These are phyloP conservation scores for Andrographis paniculata DNA, from an alignment of 305 asterid species.

Conservation along the genomic window DNA sequence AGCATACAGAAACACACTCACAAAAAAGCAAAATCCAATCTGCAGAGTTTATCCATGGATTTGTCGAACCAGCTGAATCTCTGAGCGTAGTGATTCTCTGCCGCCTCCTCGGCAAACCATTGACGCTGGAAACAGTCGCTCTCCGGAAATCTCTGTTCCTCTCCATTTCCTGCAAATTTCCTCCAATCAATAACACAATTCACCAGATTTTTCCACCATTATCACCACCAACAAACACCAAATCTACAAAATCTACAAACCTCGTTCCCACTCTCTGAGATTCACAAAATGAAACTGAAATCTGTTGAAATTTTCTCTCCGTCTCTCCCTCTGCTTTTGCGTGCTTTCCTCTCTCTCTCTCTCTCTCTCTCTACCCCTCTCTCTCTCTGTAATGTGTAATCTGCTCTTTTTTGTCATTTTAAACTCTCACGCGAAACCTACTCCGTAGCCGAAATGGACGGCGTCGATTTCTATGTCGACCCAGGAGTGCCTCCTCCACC, in stretches of 20 bases:
- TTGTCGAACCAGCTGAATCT: slow-evolving; percentile 38
- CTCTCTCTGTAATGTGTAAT: slow-evolving; percentile 25
- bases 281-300: slow-evolving; percentile 29
- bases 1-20: background rate
- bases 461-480: slow-evolving; percentile 34
- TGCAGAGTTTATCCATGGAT: background rate
- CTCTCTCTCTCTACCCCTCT: slow-evolving; percentile 16
- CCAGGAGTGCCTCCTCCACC: slow-evolving; percentile 21
- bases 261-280: slow-evolving; percentile 22
- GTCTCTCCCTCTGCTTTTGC: slow-evolving; percentile 3
- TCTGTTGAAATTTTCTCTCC: slow-evolving; percentile 13
- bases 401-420: slow-evolving; percentile 31
- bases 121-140: slow-evolving; percentile 19
- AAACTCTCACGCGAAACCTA: slow-evolving; percentile 48
- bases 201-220: slow-evolving; percentile 33
- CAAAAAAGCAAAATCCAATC: slow-evolving; percentile 8
- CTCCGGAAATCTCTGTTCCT: slow-evolving; percentile 30
- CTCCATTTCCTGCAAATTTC: slow-evolving; percentile 27
- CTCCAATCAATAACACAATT: slow-evolving; percentile 17
- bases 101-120: slow-evolving; percentile 35
- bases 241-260: background rate
- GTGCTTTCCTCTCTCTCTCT: slow-evolving; percentile 23
- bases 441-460: slow-evolving; percentile 41
- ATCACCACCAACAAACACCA: slow-evolving; percentile 14
- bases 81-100: slow-evolving; percentile 32